These are phyloP conservation scores for Exophiala dermatitidis DNA, from an alignment of 2,329 filamentous ascomycete species.

Conservation along the genomic window DNA sequence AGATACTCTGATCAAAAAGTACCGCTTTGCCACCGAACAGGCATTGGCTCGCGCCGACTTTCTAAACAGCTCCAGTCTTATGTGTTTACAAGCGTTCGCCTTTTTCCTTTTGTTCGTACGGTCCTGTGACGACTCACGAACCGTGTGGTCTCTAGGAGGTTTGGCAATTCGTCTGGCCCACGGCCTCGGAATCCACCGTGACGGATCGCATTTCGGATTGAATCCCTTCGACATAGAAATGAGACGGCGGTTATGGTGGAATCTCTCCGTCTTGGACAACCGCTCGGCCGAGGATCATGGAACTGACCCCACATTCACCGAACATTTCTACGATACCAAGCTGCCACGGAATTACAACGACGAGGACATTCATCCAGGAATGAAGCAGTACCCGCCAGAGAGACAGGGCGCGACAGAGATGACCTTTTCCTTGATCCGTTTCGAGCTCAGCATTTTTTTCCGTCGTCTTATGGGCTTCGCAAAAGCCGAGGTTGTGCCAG, in stretches of 20 bases:
- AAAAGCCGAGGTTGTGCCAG: constrained; percentile 22
- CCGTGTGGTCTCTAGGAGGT: constrained; percentile 40
- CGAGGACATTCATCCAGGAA: constrained; percentile 43
- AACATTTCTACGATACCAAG: constrained; percentile 54
- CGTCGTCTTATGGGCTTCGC: constrained; percentile 36
- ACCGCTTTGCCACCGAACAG: constrained; percentile 58
- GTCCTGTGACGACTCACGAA: constrained; percentile 39
- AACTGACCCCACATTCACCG: constrained; percentile 53
- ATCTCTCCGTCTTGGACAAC: constrained; percentile 47
- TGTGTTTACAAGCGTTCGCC: constrained; percentile 56
- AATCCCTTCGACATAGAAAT: constrained; percentile 48
- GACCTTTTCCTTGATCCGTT: constrained; percentile 47
- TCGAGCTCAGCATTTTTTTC: constrained; percentile 44
- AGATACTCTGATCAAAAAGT: constrained; percentile 44
- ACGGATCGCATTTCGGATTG: constrained; percentile 43
- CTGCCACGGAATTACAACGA: constrained; percentile 47
- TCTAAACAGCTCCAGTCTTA: constrained; percentile 54
- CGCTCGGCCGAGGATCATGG: constrained; percentile 58
- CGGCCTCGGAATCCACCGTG: constrained; percentile 36
- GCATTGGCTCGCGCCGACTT: constrained; percentile 57
- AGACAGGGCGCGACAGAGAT: constrained; percentile 49
- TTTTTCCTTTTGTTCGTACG: constrained; percentile 53
- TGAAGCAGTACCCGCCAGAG: constrained; percentile 43
- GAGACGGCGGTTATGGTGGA: constrained; percentile 36
- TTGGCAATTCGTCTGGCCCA: constrained; percentile 38